Evolutionary conservation across 148 eudicot genomes (phyloP).

Genomic region (Polygonum maritimum): DNA sequence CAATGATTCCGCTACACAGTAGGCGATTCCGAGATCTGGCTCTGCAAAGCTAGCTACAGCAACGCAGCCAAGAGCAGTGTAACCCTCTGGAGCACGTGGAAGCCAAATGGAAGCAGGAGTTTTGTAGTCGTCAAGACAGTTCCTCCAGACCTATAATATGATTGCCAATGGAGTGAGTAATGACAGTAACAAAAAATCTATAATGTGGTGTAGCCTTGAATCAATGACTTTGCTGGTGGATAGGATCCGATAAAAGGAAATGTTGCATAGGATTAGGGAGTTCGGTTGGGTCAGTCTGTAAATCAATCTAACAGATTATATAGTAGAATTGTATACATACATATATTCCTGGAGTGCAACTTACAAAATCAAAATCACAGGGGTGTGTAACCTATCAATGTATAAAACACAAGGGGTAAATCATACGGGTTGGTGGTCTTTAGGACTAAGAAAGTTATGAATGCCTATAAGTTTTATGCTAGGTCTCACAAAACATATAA

Average conservation of each 20-base stretch:
- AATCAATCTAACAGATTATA: no score
- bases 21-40: conserved; percentile 44
- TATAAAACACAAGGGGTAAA: neutral
- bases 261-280: no score
- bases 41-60: conserved; percentile 55
- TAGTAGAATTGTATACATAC: no score
- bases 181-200: neutral
- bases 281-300: no score
- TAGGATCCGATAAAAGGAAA: neutral
- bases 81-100: conserved; percentile 91
- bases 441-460: neutral
- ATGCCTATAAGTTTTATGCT: neutral
- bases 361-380: neutral
- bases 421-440: no score
- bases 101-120: conserved; percentile 78
- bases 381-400: neutral
- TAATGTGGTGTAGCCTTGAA: neutral
- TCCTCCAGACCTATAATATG: conserved; percentile 82
- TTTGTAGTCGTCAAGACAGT: conserved; percentile 75
- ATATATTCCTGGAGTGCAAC: no score
- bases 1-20: conserved; percentile 71
- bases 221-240: neutral
- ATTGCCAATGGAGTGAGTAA: neutral
- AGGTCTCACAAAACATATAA: neutral
- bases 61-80: conserved; percentile 69